A percentile compares a stretch with the other conserved stretches of the same genome.
Conservation (phyloP, 2,329 filamentous ascomycete genomes). For the Tolypocladium sp. region DNA sequence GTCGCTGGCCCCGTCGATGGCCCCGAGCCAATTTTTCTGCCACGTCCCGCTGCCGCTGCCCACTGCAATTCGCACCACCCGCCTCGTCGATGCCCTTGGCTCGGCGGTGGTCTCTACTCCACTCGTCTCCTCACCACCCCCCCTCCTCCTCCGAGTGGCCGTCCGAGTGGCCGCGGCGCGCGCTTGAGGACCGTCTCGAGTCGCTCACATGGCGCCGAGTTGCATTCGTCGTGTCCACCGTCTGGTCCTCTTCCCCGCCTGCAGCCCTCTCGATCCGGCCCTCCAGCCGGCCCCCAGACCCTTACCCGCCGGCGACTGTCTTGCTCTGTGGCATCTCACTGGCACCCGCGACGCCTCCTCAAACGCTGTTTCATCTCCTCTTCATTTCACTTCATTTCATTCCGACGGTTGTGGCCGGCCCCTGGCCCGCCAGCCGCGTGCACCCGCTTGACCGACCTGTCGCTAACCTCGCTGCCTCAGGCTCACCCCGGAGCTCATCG, state of each 20-base stretch:
- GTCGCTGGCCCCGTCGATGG: neutral
- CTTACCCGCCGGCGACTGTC: neutral
- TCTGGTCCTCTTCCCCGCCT: neutral
- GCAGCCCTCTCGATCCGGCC: conserved; percentile 2
- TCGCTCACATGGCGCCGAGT: conserved; percentile 4
- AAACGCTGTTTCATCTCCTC: neutral
- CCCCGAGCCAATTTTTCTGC: neutral
- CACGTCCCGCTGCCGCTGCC: neutral
- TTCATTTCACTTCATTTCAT: neutral
- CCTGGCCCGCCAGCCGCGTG: neutral
- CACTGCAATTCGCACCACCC: neutral
- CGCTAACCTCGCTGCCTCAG: conserved; percentile 19
- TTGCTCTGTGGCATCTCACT: neutral
- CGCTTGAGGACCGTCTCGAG: neutral
- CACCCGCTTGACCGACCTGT: neutral
- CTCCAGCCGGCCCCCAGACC: neutral
- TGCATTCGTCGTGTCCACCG: conserved; percentile 1
- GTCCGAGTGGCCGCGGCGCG: conserved; percentile 1
- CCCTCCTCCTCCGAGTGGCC: conserved; percentile 5
- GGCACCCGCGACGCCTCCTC: neutral
- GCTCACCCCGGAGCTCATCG: conserved; percentile 47
- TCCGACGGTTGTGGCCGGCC: neutral
- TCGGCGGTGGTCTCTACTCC: neutral
- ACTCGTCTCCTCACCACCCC: neutral
- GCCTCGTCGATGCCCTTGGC: conserved; percentile 1